Base-by-base conservation (phyloP, 208 protist genomes). In the Naegleria lovaniensis region DNA sequence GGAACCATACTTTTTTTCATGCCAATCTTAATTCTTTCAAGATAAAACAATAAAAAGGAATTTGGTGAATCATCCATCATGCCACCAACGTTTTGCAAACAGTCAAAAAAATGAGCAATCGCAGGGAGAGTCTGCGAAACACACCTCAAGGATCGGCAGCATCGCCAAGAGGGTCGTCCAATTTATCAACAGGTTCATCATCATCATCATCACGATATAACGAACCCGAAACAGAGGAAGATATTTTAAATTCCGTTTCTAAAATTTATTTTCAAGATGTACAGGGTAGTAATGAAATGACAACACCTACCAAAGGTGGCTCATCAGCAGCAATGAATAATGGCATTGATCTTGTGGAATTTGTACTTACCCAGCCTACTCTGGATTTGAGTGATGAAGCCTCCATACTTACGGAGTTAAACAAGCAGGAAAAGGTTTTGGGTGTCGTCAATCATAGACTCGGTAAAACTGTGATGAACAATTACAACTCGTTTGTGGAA, bases 401-500 rank as follows among this genome's bases (percentile, higher is more conserved):
- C 19, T 36, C 67, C 9, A 36, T 79, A 11, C 67, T 79, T 0
- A 29, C 16, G 36, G 67, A 88, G 40, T 36, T 88, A 51, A 33
- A 39, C 6, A 88, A 58, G 38, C 41, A 88, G 29, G 85, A 88
- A 33, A 88, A 88, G 33, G 85, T 33, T 19, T 38, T 88, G 9
- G 43, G 15, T 19, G 22, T 40, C 9, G 33, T 88, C 6, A 88
- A 88, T 58, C 11, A 58, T 39, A 33, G 33, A 88, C n/a, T 88
- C 16, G 13, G n/a, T 58, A 58, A 48, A 88, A 88, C 85, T 39
- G 85, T 88, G 6, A 88, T 88, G 85, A 58, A 88, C 19, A 88
- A 88, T n/a, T 88, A 88, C 58, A 88, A 29, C 15, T 88, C 85
- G 39, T 88, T 88, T 58, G 85, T 88, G 51, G n/a, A 88, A 13